Evolutionary conservation across 352 stramenopile species (phyloP), one percentile per base, ranked within the genome.

Genomic region (Halophytophthora batemanensis): DNA sequence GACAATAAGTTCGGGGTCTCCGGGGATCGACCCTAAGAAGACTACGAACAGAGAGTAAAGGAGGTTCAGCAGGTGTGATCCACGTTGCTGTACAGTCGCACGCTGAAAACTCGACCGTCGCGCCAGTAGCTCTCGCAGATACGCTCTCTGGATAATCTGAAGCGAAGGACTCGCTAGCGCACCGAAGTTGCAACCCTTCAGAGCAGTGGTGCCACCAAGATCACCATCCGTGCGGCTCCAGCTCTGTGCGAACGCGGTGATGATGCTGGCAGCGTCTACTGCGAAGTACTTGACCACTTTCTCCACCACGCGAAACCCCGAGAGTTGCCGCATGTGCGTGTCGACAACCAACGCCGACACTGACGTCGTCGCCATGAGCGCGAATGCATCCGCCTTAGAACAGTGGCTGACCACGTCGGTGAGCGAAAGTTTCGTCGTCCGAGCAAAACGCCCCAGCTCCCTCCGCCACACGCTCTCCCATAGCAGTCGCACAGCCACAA

Each of bases 381-480:
- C 47, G 40, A 76, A 79, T 8, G 33, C 36, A 40, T 82, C 71
- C 4, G 47, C 57, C 36, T 61, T 73, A 13, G 61, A 64, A 12
- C 71, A 82, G 15, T 79, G 59, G 6, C 23, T 18, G 18, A 82
- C 56, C 17, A 52, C 53, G 4, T 77, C 62, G 42, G 34, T 4
- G 4, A 73, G 17, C 1, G 43, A 47, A 31, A 74, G 19, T 5
- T 46, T 41, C 2, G 55, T 58, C 6, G 15, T 6, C 38, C 38
- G 36, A 6, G 21, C 31, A 28, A 61, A 40, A 11, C 48, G 46
- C 35, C 54, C 52, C 0, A 56, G 40, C 37, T 77, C 68, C 47
- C 62, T 64, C n/a, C 63, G 23, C 66, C 69, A 78, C 35, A 78
- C 44, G 15, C 47, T 60, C 17, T 19, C 50, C 71, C 71, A 79